Evolutionary conservation across 208 protist genomes (phyloP).

Genomic region (Crithidia bombi): DNA sequence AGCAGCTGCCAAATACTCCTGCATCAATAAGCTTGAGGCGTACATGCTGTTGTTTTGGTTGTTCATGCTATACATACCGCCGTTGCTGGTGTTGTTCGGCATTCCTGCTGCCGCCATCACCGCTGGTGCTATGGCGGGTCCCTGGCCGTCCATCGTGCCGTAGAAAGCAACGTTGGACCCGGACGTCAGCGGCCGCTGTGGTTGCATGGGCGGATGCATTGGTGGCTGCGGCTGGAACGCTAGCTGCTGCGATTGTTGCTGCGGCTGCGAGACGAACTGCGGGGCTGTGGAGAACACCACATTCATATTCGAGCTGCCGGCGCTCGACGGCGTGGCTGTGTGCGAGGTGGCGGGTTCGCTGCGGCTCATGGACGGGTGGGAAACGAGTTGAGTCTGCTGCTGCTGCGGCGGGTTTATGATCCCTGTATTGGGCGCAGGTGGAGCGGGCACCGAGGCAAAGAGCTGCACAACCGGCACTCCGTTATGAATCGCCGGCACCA

Average conservation of each 20-base stretch:
- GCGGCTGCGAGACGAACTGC: constrained; percentile 15
- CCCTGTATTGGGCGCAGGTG: neutral
- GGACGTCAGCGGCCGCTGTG: constrained; percentile 7
- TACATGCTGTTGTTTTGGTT: neutral
- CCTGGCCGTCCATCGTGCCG: neutral
- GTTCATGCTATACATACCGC: neutral
- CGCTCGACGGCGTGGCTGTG: constrained; percentile 20
- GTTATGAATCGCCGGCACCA: constrained; percentile 19
- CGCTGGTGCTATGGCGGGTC: neutral
- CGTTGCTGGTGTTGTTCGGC: neutral
- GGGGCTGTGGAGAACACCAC: constrained; percentile 10
- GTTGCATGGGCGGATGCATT: constrained; percentile 10
- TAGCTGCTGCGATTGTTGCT: neutral
- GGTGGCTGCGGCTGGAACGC: constrained; percentile 11
- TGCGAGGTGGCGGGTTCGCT: constrained; percentile 21
- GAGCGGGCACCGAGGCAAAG: constrained; percentile 6
- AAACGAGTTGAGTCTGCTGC: constrained; percentile 19
- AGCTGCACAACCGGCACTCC: constrained; percentile 31
- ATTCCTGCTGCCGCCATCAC: neutral
- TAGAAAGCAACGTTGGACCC: constrained; percentile 15
- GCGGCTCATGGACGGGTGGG: constrained; percentile 23
- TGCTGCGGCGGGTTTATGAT: constrained; percentile 17
- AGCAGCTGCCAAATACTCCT: constrained; percentile 20
- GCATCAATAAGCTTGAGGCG: constrained; percentile 9
- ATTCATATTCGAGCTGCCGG: constrained; percentile 15